phyloP scores from a whole-genome alignment of 2,329 filamentous ascomycete species.

The Diaporthe citrichinensis region DNA sequence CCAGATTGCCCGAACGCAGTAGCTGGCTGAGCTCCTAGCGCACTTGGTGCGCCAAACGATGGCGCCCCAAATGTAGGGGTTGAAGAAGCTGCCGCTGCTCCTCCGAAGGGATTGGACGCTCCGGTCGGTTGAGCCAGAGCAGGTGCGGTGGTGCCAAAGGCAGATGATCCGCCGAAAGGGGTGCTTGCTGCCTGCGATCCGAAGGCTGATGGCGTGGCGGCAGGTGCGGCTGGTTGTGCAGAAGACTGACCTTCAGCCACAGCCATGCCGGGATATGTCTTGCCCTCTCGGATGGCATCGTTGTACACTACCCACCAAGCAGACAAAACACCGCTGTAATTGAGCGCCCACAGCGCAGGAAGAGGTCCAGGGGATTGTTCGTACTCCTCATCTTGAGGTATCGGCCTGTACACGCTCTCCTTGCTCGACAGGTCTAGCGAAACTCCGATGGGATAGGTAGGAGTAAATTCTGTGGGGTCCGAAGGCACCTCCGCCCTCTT shows the following conservation, averaged over 20 bases:
- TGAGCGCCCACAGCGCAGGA: constrained; percentile 87
- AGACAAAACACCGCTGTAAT: constrained; percentile 87
- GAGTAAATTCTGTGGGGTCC: constrained; percentile 71
- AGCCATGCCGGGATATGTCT: constrained; percentile 79
- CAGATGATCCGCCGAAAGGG: constrained; percentile 50
- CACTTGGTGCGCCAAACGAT: constrained; percentile 49
- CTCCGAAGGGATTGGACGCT: constrained; percentile 61
- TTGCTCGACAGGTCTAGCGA: constrained; percentile 87
- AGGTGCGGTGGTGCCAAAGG: constrained; percentile 60
- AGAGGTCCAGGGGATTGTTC: constrained; percentile 84
- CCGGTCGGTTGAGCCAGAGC: constrained; percentile 23
- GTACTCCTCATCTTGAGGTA: constrained; percentile 82
- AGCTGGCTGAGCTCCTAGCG: constrained; percentile 50
- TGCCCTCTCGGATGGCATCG: constrained; percentile 83
- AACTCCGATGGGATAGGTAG: constrained; percentile 84
- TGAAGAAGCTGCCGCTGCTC: constrained; percentile 40
- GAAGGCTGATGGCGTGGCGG: constrained; percentile 49
- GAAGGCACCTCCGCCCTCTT: constrained; percentile 83
- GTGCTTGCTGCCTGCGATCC: constrained; percentile 45
- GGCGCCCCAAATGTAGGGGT: constrained; percentile 54
- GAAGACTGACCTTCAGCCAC: constrained; percentile 57
- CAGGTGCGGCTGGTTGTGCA: constrained; percentile 53
- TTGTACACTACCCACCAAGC: constrained; percentile 95
- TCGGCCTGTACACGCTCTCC: constrained; percentile 83
- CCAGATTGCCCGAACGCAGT: constrained; percentile 66